phyloP scores from a whole-genome alignment of 225 moss, liverwort and hornwort genomes.

The Marchantia polymorpha region DNA sequence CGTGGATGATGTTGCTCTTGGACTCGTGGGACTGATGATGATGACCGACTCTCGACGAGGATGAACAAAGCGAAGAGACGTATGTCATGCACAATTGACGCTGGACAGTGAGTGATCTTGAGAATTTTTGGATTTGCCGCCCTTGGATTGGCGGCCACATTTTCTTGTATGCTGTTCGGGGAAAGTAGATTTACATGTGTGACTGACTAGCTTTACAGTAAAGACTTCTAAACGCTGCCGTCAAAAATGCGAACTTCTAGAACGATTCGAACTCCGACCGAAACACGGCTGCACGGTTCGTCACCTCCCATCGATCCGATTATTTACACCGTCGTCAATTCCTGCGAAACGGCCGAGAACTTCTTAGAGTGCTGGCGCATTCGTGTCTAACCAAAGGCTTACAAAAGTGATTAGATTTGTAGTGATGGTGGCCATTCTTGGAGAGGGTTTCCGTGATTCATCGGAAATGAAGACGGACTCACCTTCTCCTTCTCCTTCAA shows the following conservation, averaged over 20 bases:
- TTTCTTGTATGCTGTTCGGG: background rate
- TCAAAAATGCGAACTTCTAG: constrained; percentile 13
- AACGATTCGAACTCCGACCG: background rate
- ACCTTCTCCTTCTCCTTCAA: constrained; percentile 98
- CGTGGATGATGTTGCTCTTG: too few species aligned
- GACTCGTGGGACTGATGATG: too few species aligned
- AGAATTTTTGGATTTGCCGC: too few species aligned
- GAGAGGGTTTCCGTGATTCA: background rate
- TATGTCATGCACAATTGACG: too few species aligned
- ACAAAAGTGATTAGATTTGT: background rate
- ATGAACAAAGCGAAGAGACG: too few species aligned
- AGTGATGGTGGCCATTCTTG: background rate
- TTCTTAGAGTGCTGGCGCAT: background rate
- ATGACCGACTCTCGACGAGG: too few species aligned
- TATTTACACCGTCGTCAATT: constrained; percentile 33
- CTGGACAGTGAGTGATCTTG: too few species aligned
- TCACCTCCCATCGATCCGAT: background rate
- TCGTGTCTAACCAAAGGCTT: background rate
- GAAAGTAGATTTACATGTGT: constrained; percentile 5
- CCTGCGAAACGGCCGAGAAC: constrained; percentile 11
- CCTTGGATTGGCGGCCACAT: background rate
- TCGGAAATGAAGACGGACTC: background rate
- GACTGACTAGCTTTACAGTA: background rate
- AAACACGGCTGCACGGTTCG: constrained; percentile 10
- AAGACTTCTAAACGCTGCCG: background rate